These are phyloP conservation scores for Puccinia sorghi DNA, from an alignment of 1,284 basidiomycete species.

Conservation along the genomic window DNA sequence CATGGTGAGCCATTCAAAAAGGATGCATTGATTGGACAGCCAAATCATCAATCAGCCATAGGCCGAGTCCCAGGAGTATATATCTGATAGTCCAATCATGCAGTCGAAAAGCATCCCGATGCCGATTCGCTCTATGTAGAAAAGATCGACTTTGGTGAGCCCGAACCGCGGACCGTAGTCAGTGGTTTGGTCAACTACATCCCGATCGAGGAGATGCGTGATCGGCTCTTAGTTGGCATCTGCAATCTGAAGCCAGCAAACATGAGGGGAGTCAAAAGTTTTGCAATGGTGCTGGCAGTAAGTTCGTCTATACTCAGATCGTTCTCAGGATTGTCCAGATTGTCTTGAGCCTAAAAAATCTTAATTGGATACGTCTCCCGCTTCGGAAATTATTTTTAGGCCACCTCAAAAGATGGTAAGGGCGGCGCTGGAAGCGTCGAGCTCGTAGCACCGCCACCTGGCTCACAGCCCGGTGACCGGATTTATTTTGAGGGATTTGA, in stretches of 20 bases:
- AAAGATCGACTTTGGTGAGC: conserved; percentile 92
- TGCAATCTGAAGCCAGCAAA: conserved; percentile 92
- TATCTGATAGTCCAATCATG: conserved; percentile 15
- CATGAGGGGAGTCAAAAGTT: conserved; percentile 94
- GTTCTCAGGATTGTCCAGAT: background rate
- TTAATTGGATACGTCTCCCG: background rate
- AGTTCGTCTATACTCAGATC: conserved; percentile 55
- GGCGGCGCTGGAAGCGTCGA: conserved; percentile 75
- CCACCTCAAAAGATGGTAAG: conserved; percentile 75
- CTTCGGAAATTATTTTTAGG: conserved; percentile 60
- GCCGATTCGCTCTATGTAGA: conserved; percentile 89
- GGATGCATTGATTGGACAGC: background rate
- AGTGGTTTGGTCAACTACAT: conserved; percentile 93
- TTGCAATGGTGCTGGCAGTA: conserved; percentile 92
- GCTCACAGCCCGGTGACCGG: conserved; percentile 81
- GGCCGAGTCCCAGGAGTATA: background rate
- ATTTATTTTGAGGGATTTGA: conserved; percentile 82
- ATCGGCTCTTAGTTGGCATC: conserved; percentile 80
- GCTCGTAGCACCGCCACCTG: conserved; percentile 80
- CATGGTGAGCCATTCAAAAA: conserved; percentile 66
- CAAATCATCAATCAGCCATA: background rate
- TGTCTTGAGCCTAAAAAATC: background rate
- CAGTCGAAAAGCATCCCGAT: conserved; percentile 90
- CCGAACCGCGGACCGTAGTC: conserved; percentile 86
- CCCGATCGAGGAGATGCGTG: conserved; percentile 86